Conservation (phyloP, 192 early-diverging fungal species). For the Coemansia brasiliensis region DNA sequence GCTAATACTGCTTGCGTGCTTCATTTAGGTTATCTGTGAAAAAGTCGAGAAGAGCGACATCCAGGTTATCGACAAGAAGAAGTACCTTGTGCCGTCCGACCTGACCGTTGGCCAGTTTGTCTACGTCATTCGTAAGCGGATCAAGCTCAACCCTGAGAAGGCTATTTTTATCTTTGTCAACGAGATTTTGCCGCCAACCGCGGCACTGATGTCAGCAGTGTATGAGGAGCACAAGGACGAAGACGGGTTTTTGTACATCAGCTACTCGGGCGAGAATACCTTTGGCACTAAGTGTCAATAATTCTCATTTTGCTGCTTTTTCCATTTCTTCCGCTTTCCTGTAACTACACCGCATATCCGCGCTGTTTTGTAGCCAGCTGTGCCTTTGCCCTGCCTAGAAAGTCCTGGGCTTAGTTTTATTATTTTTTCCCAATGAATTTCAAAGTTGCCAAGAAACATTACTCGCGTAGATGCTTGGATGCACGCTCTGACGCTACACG, state of each 20-base stretch:
- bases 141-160: conserved; percentile 95
- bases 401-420: conserved; percentile 1
- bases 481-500: conserved; percentile 47
- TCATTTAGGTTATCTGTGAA: conserved; percentile 75
- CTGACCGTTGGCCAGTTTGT: conserved; percentile 97
- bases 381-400: background rate
- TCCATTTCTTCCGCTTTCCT: conserved; percentile 18
- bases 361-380: conserved; percentile 8
- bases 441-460: conserved; percentile 1
- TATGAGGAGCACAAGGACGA: conserved; percentile 98
- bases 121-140: conserved; percentile 94
- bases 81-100: conserved; percentile 96
- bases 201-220: conserved; percentile 88
- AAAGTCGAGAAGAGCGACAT: conserved; percentile 98
- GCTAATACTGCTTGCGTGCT: background rate
- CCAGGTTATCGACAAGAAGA: conserved; percentile 97
- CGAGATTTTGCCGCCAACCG: conserved; percentile 90
- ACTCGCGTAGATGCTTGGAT: conserved; percentile 41
- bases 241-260: conserved; percentile 97
- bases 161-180: conserved; percentile 99
- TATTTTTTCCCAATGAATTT: conserved; percentile 5
- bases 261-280: conserved; percentile 88
- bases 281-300: conserved; percentile 57
- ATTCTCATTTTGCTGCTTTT: background rate
- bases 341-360: conserved; percentile 3